Evolutionary conservation across 2,329 filamentous ascomycete genomes (phyloP), one percentile per base, ranked within the genome.

Genomic region (Sarocladium oryzae): DNA sequence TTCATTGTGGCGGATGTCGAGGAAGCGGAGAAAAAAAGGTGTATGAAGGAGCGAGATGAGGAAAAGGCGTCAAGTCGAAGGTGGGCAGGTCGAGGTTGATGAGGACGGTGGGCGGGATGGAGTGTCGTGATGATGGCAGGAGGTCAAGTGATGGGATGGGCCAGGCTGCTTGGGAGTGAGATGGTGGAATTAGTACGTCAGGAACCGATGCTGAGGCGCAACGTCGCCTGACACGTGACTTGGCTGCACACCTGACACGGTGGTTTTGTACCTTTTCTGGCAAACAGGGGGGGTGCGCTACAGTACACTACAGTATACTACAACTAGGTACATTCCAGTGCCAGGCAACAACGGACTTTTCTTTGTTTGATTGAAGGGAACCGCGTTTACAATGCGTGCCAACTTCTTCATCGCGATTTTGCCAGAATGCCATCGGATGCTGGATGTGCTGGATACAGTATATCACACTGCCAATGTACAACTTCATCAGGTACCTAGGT

Each of bases 1-100:
- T 93, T 93, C 88, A 93, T 93, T 68, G 63, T 88, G 78, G 70
- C 66, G 67, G 65, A 24, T 24, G 52, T 33, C 37, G 36, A 41
- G 52, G 45, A 23, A 35, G 52, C 30, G 48, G 35, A 28, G 36
- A 24, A 24, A 35, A 30, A 50, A 50, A 20, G 26, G 48, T 24
- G 28, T n/a, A 53, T 28, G 43, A 36, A 16, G 37, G 37, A 23
- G 49, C 16, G 49, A 43, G 51, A 43, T 28, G 46, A 38, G 49
- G 40, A 50, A 36, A 26, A 11, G 50, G 15, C 18, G 38, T 41
- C 7, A 3, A 7, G 8, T 35, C 23, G 50, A 23, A 45, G 28
- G 37, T 15, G 38, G 33, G 18, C 4, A 41, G 18, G 26, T 51
- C 36, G 21, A 23, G 46, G 23, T 40, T 40, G 35, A 50, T 40